phyloP scores from a whole-genome alignment of 768 basidiomycete species.

The Scleroderma bovista region DNA sequence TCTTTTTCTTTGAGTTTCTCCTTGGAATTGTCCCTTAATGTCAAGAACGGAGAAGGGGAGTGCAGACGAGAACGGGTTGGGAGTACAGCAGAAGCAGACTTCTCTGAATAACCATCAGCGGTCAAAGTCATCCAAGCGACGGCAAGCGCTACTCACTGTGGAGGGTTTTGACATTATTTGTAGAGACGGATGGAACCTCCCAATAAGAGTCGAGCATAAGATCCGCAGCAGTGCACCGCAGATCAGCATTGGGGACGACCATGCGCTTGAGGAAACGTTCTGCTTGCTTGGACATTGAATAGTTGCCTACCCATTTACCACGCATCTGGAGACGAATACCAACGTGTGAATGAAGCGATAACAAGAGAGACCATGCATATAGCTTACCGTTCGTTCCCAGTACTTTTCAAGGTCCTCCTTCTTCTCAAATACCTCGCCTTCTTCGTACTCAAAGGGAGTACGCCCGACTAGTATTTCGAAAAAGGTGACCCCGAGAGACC shows the following conservation, averaged over 20 bases:
- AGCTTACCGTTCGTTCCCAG: slow-evolving; percentile 72
- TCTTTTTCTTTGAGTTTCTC: slow-evolving; percentile 22
- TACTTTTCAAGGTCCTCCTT: slow-evolving; percentile 83
- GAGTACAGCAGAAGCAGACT: slow-evolving; percentile 25
- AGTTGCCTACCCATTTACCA: slow-evolving; percentile 78
- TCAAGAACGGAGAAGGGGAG: slow-evolving; percentile 15
- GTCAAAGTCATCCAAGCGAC: not conserved
- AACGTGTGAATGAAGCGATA: not conserved
- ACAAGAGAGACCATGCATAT: not conserved
- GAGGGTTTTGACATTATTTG: slow-evolving; percentile 9
- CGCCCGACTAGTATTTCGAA: slow-evolving; percentile 92
- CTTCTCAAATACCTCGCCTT: slow-evolving; percentile 71
- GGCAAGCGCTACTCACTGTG: slow-evolving; percentile 40
- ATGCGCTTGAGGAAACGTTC: slow-evolving; percentile 72
- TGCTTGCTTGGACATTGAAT: slow-evolving; percentile 54
- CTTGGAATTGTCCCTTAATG: slow-evolving; percentile 14
- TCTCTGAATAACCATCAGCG: slow-evolving; percentile 24
- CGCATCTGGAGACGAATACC: slow-evolving; percentile 40
- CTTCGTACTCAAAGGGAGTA: slow-evolving; percentile 84
- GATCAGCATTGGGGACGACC: slow-evolving; percentile 77
- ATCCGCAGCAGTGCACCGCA: slow-evolving; percentile 65
- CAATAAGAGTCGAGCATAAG: slow-evolving; percentile 68
- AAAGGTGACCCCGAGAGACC: slow-evolving; percentile 85
- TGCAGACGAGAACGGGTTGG: slow-evolving; percentile 9
- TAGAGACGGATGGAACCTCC: slow-evolving; percentile 31